Percentiles rank a stretch among this genome's conserved stretches.
Evolutionary conservation across 495 filamentous ascomycete genomes (phyloP).

Genomic region (Pyrenula massariospora): DNA sequence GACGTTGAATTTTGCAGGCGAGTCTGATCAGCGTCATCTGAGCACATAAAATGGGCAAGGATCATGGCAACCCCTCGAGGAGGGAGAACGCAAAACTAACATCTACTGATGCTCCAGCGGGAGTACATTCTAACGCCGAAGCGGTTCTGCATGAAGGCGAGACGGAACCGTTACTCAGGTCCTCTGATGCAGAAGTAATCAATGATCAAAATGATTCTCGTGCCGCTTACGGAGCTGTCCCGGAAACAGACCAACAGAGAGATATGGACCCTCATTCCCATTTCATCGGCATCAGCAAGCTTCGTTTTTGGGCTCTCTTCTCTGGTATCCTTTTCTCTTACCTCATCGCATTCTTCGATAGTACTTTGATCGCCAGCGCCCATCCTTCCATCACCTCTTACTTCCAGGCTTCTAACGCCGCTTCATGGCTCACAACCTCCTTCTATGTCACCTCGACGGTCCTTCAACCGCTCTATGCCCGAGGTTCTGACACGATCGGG

Average conservation of each 20-base stretch:
- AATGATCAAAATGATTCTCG: neutral
- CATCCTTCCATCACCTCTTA: conserved; percentile 75
- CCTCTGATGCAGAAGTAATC: neutral
- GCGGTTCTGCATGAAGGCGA: too few relatives aligned
- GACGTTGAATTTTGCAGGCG: too few relatives aligned
- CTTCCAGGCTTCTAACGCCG: conserved; percentile 61
- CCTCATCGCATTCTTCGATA: conserved; percentile 54
- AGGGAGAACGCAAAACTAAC: too few relatives aligned
- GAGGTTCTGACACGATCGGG: conserved; percentile 62
- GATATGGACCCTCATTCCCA: conserved; percentile 17
- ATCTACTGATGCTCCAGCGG: too few relatives aligned
- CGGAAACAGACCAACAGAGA: neutral
- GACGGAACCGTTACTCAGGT: neutral
- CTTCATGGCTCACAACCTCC: conserved; percentile 71
- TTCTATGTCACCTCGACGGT: conserved; percentile 68
- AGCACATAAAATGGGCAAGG: too few relatives aligned
- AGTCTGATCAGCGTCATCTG: too few relatives aligned
- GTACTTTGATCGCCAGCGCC: conserved; percentile 68
- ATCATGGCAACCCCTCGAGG: too few relatives aligned
- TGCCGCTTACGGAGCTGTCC: neutral
- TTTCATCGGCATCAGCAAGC: conserved; percentile 33
- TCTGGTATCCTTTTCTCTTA: conserved; percentile 32
- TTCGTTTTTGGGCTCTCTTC: conserved; percentile 43
- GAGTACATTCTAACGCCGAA: too few relatives aligned
- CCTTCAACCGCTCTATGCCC: conserved; percentile 61